These are phyloP conservation scores for Verticillium nubilum DNA, from an alignment of 2,329 filamentous ascomycete species.

Conservation along the genomic window DNA sequence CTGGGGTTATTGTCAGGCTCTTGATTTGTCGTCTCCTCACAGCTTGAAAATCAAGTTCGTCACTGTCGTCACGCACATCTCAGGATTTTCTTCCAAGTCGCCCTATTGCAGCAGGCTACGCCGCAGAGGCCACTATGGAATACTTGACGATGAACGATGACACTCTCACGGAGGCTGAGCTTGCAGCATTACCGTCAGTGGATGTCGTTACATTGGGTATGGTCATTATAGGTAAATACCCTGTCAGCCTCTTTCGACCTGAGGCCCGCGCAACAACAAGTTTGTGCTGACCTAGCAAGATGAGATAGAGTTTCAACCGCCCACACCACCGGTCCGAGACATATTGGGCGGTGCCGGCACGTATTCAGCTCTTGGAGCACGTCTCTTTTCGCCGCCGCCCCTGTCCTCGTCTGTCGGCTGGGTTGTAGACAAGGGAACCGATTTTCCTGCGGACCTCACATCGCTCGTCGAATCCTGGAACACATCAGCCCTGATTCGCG, in stretches of 20 bases:
- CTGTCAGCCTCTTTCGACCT: background rate
- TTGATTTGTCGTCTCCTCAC: background rate
- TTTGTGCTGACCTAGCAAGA: conserved; percentile 45
- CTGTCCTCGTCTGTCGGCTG: conserved; percentile 69
- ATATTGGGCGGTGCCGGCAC: conserved; percentile 86
- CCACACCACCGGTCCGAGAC: conserved; percentile 62
- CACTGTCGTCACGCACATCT: background rate
- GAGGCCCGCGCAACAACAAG: background rate
- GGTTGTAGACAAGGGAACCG: conserved; percentile 84
- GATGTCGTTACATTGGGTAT: conserved; percentile 68
- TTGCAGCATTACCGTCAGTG: conserved; percentile 25
- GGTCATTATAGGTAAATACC: conserved; percentile 62
- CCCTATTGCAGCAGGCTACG: background rate
- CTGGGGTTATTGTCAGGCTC: too few species aligned
- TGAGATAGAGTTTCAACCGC: conserved; percentile 80
- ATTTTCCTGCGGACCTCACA: conserved; percentile 69
- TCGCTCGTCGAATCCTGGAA: conserved; percentile 66
- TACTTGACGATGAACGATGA: background rate
- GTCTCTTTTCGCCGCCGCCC: conserved; percentile 71
- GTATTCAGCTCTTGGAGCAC: conserved; percentile 82
- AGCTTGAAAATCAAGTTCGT: background rate
- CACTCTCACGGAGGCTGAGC: conserved; percentile 21
- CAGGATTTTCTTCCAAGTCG: background rate
- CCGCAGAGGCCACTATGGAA: background rate
- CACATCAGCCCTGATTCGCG: conserved; percentile 66